Evolutionary conservation across 1,139 yeast genomes (phyloP).

Genomic region (Pichia sp.): DNA sequence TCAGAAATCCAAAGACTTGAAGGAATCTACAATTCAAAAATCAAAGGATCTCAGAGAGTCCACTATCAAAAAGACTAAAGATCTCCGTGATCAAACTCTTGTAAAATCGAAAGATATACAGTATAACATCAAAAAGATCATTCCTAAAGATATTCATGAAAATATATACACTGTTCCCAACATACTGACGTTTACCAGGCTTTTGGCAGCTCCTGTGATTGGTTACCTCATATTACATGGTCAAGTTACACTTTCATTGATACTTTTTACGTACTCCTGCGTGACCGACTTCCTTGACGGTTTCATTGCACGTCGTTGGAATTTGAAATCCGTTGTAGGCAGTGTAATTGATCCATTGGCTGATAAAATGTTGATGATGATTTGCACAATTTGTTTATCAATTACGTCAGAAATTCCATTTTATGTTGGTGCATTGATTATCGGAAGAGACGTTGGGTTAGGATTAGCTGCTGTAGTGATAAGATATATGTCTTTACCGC

Average conservation of each 20-base stretch:
- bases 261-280: slow-evolving; percentile 75
- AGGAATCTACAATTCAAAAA: slow-evolving; percentile 13
- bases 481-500: slow-evolving; percentile 66
- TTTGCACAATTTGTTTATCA: slow-evolving; percentile 72
- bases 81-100: slow-evolving; percentile 15
- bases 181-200: slow-evolving; percentile 68
- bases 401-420: slow-evolving; percentile 60
- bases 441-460: slow-evolving; percentile 78
- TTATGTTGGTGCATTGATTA: slow-evolving; percentile 60
- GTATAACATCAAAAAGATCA: slow-evolving; percentile 24
- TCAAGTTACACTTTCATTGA: slow-evolving; percentile 54
- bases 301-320: slow-evolving; percentile 71
- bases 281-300: slow-evolving; percentile 92
- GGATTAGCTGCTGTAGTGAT: slow-evolving; percentile 70
- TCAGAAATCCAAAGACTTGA: slow-evolving; percentile 14
- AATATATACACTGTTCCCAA: slow-evolving; percentile 80
- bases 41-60: slow-evolving; percentile 13
- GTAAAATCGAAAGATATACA: slow-evolving; percentile 17
- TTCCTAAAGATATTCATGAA: slow-evolving; percentile 37
- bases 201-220: slow-evolving; percentile 71
- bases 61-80: slow-evolving; percentile 10
- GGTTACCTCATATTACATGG: slow-evolving; percentile 69
- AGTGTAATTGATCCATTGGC: slow-evolving; percentile 94
- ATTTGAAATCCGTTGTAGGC: slow-evolving; percentile 76
- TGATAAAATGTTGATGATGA: slow-evolving; percentile 84